Evolutionary conservation across 2,329 filamentous ascomycete genomes (phyloP), one percentile per base, ranked within the genome.

Genomic region (Scedosporium boydii): DNA sequence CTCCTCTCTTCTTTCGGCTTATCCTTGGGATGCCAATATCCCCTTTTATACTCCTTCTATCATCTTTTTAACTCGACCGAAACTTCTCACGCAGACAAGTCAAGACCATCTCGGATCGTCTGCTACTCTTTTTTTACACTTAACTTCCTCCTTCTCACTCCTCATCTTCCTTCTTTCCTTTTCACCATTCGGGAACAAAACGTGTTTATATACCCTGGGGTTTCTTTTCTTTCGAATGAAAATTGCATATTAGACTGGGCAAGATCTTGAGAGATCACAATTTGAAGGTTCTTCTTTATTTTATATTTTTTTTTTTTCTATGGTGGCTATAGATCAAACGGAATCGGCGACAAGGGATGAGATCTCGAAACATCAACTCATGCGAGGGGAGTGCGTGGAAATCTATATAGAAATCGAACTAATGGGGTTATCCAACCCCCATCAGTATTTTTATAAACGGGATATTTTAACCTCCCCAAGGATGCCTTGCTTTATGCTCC

Each of bases 161-260:
- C 23, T 26, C 21, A 23, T 23, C 21, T 53, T 53, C 60, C 42
- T 63, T 59, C 56, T 57, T 1, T 53, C 42, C 42, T 29, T 60
- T 46, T 29, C 29, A 14, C 9, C 56, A 41, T 57, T 14, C 44
- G 42, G n/a, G 46, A 55, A n/a, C n/a, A 55, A 27, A n/a, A 12
- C 53, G 58, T 21, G 44, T 42, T 26, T 27, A 58, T 41, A 42
- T 62, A 29, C 56, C 48, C 56, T 41, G 41, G 61, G 61, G 18
- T 46, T 42, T 51, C n/a, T 59, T 59, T 61, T 58, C 60, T 57
- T 58, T 46, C 58, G 46, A 14, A 27, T 59, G 48, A 53, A 55
- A 16, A 16, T 46, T 46, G 44, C 44, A 46, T 46, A 51, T 16
- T 53, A 42, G 21, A 42, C 27, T 56, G 44, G 44, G 44, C 44